Percentiles rank a stretch among this genome's conserved stretches.
phyloP scores from a whole-genome alignment of 2,329 filamentous ascomycete species.

The Sporothrix variecibatus region DNA sequence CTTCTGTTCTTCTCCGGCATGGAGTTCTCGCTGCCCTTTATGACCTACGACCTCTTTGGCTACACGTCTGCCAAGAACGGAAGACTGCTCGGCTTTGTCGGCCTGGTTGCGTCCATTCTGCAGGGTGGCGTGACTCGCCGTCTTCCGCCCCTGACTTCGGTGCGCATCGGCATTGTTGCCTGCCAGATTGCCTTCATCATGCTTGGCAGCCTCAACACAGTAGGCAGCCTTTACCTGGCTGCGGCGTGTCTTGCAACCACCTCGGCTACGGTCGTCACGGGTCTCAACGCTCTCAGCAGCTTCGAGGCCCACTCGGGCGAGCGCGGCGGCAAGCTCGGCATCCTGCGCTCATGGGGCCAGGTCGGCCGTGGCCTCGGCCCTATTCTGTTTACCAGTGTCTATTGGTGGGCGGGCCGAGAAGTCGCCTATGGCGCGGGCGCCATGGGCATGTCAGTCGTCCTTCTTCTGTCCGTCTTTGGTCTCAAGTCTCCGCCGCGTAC shows the following conservation, averaged over 20 bases:
- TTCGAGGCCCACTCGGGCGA: constrained; percentile 82
- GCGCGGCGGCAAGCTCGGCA: constrained; percentile 82
- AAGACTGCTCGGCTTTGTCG: constrained; percentile 84
- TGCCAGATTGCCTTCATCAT: constrained; percentile 80
- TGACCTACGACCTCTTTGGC: constrained; percentile 91
- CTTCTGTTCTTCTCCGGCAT: constrained; percentile 97
- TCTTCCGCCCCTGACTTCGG: constrained; percentile 75
- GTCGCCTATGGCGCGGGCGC: constrained; percentile 81
- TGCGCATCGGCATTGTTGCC: constrained; percentile 75
- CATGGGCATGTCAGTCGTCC: constrained; percentile 75
- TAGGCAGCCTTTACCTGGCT: constrained; percentile 74
- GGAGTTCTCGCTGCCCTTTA: constrained; percentile 96
- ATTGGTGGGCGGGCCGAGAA: constrained; percentile 96
- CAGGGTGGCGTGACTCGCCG: constrained; percentile 90
- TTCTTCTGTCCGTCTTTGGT: constrained; percentile 67
- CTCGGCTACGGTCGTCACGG: constrained; percentile 91
- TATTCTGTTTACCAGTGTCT: constrained; percentile 87
- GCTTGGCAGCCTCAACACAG: constrained; percentile 68
- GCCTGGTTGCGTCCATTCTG: constrained; percentile 85
- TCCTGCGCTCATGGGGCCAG: constrained; percentile 80
- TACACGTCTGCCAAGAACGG: constrained; percentile 81
- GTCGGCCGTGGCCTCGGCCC: constrained; percentile 84
- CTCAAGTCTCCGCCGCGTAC: constrained; percentile 64
- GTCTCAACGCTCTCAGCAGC: constrained; percentile 86
- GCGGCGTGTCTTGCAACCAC: constrained; percentile 85